Evolutionary conservation across 2,329 filamentous ascomycete genomes (phyloP).

Genomic region (Phyllosticta citriasiana): DNA sequence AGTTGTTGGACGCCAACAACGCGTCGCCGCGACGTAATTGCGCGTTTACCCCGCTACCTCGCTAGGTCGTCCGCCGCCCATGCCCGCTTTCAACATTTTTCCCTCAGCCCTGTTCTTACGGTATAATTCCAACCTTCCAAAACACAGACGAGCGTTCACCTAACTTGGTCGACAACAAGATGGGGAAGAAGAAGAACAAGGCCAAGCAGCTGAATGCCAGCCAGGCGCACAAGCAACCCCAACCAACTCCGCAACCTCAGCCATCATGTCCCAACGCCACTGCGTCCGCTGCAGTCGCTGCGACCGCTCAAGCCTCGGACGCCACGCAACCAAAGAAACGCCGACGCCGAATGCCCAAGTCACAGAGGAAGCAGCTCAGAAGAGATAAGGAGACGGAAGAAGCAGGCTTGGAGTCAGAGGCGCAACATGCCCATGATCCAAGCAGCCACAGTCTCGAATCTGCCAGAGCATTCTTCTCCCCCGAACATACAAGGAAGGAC

Average conservation of each 20-base stretch:
- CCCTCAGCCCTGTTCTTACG: neutral
- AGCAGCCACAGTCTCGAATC: neutral
- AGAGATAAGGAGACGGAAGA: neutral
- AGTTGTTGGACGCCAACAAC: neutral
- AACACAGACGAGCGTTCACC: neutral
- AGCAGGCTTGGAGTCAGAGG: no score
- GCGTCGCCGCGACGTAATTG: neutral
- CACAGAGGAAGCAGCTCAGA: neutral
- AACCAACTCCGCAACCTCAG: neutral
- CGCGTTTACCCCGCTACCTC: neutral
- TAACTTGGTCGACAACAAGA: neutral
- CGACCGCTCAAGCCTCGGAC: neutral
- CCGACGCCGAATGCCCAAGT: neutral
- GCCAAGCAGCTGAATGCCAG: conserved; percentile 3
- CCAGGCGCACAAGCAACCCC: neutral
- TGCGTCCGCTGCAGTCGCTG: neutral
- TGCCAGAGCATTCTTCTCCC: neutral
- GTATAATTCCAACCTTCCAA: neutral
- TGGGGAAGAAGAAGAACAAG: conserved; percentile 6
- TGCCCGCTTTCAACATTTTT: neutral
- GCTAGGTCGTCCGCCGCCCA: neutral
- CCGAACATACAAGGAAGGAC: neutral
- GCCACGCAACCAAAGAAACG: neutral
- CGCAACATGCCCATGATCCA: neutral
- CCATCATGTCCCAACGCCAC: neutral